phyloP scores from a whole-genome alignment of 345 rosid genomes.

The Adansonia digitata region DNA sequence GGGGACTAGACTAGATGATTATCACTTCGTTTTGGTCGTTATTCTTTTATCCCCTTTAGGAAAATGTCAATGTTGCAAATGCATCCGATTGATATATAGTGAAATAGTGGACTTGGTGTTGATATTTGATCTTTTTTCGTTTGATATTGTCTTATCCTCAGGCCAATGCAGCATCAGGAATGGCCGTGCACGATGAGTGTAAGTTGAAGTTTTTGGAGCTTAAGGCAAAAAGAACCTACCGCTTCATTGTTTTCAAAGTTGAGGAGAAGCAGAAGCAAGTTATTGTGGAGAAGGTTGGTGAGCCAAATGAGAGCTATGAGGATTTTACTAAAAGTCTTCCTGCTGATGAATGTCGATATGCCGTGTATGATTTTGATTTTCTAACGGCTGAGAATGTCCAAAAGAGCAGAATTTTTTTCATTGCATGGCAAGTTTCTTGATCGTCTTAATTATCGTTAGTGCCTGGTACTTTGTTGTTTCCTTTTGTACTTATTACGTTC shows the following conservation, averaged over 20 bases:
- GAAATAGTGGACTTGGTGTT: neutral
- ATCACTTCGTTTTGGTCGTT: neutral
- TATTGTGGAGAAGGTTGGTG: conserved; percentile 54
- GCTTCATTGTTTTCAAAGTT: conserved; percentile 51
- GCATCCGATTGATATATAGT: neutral
- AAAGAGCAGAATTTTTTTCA: conserved; percentile 55
- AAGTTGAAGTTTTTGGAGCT: conserved; percentile 56
- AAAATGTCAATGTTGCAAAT: neutral
- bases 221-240: conserved; percentile 51
- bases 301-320: conserved; percentile 44
- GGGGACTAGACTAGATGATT: neutral
- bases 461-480: neutral
- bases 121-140: neutral
- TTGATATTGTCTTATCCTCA: conserved; percentile 10
- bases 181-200: conserved; percentile 68
- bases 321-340: conserved; percentile 55
- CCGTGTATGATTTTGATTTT: conserved; percentile 54
- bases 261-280: conserved; percentile 59
- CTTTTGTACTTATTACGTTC: neutral
- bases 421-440: conserved; percentile 37
- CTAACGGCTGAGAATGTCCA: conserved; percentile 47
- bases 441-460: neutral
- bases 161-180: conserved; percentile 63
- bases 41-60: neutral
- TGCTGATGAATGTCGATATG: conserved; percentile 59